A percentile compares a stretch with the other conserved stretches of the same genome.
These are phyloP conservation scores for Pseudozyma thailandica DNA, from an alignment of 1,284 basidiomycete genomes.

Conservation along the genomic window DNA sequence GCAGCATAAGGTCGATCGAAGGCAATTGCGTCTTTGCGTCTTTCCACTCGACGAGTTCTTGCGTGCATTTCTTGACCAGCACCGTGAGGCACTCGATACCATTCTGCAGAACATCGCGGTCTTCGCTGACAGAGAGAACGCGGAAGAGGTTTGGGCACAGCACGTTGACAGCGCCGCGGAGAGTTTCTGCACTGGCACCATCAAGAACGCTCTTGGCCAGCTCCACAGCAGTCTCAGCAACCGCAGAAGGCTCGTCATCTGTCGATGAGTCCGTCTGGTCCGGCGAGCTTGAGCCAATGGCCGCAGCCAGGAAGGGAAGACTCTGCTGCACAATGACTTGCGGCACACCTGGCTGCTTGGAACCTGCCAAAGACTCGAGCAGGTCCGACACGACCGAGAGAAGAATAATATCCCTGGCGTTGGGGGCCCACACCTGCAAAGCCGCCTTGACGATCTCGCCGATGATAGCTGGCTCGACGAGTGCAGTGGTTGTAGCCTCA, in stretches of 20 bases:
- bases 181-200: constrained; percentile 77
- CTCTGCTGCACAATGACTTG: constrained; percentile 78
- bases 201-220: constrained; percentile 74
- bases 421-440: constrained; percentile 74
- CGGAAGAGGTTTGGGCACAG: constrained; percentile 43
- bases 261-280: constrained; percentile 8
- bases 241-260: constrained; percentile 33
- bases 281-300: constrained; percentile 71
- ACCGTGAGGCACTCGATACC: constrained; percentile 84
- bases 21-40: constrained; percentile 14
- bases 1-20: constrained; percentile 51
- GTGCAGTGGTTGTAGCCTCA: constrained; percentile 16
- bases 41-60: constrained; percentile 77
- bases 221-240: constrained; percentile 75
- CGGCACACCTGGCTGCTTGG: constrained; percentile 73
- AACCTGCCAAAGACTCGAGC: constrained; percentile 73
- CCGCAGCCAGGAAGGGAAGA: constrained; percentile 77
- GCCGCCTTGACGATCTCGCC: constrained; percentile 71
- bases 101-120: constrained; percentile 72
- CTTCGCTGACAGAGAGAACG: constrained; percentile 42
- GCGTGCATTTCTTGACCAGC: constrained; percentile 85
- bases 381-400: constrained; percentile 87
- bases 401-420: constrained; percentile 87
- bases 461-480: constrained; percentile 42
- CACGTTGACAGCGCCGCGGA: constrained; percentile 75